Conservation (phyloP, 768 basidiomycete genomes). For the Scleroderma bovista region DNA sequence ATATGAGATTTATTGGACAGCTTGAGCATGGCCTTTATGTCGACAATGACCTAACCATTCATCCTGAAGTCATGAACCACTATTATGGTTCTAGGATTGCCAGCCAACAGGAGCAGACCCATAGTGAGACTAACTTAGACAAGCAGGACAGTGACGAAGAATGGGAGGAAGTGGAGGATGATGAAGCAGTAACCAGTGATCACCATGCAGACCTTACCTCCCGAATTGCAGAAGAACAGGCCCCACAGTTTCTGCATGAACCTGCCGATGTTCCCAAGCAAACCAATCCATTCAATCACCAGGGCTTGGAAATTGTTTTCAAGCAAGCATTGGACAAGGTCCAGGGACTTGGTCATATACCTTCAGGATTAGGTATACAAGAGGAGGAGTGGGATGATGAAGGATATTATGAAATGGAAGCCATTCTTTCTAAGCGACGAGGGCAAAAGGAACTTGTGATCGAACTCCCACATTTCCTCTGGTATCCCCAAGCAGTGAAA, state of each 20-base stretch:
- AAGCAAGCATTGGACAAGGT: not conserved
- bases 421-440: not conserved
- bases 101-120: not conserved
- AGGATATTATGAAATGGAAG: constrained; percentile 1
- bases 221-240: not conserved
- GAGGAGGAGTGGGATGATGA: constrained; percentile 4
- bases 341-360: not conserved
- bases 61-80: constrained; percentile 10
- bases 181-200: not conserved
- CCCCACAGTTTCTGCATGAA: constrained; percentile 1
- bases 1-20: constrained; percentile 2
- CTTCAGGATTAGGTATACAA: not conserved
- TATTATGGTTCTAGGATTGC: constrained; percentile 2
- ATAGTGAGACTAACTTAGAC: too few species aligned
- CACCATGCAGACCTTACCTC: constrained; percentile 3
- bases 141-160: not conserved
- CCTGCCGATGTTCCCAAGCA: not conserved
- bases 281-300: not conserved
- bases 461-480: not conserved
- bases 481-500: not conserved
- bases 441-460: not conserved
- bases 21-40: constrained; percentile 5
- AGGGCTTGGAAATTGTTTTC: not conserved
- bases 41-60: constrained; percentile 3
- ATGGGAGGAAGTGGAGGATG: not conserved